Conservation (phyloP, 2,329 filamentous ascomycete genomes). For the Colletotrichum godetiae region DNA sequence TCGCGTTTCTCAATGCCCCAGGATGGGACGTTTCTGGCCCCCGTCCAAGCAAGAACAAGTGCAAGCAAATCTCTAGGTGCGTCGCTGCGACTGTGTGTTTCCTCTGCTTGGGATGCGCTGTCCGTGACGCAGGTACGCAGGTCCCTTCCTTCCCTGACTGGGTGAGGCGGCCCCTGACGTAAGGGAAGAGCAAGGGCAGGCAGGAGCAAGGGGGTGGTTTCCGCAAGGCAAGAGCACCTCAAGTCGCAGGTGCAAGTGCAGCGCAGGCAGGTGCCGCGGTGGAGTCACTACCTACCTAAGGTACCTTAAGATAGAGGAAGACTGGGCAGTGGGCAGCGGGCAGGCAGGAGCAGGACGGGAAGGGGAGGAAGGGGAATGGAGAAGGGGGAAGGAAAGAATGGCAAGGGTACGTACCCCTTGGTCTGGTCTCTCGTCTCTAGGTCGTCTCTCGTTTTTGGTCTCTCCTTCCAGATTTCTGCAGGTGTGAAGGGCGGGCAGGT, state of each 20-base stretch:
- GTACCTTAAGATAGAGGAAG: too few relatives aligned
- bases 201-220: neutral
- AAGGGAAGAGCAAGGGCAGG: constrained; percentile 17
- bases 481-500: neutral
- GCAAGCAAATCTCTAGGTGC: too few relatives aligned
- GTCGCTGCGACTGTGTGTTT: neutral
- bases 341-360: neutral
- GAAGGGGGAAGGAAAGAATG: neutral
- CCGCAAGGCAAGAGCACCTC: neutral
- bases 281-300: too few relatives aligned
- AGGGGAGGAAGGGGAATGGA: neutral
- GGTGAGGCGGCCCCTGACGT: constrained; percentile 27
- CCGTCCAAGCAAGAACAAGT: constrained; percentile 1
- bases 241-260: too few relatives aligned
- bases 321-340: neutral
- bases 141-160: constrained; percentile 32
- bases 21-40: constrained; percentile 32
- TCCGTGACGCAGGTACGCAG: constrained; percentile 35
- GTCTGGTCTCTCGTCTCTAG: neutral
- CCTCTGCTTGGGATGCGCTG: neutral
- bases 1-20: constrained; percentile 34
- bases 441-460: neutral
- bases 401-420: neutral
- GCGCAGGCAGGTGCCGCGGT: neutral
- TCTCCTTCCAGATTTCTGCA: neutral